phyloP scores from a whole-genome alignment of 106 monocot genomes.

The Agapanthus africanus region DNA sequence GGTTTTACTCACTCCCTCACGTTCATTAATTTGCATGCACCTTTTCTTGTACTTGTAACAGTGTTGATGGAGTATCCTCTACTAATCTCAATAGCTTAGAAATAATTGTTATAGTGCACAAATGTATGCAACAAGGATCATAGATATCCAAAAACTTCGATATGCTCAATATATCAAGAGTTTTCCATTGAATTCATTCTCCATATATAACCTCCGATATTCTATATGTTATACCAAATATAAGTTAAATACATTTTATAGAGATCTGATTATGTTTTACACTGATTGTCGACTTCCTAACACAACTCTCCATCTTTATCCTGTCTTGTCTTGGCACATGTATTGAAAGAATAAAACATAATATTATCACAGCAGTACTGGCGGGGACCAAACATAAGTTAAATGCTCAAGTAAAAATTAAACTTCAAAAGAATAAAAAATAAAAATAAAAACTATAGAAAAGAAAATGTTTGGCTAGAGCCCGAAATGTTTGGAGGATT shows the following conservation, averaged over 20 bases:
- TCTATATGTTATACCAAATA: not conserved
- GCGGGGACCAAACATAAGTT: too few relatives aligned
- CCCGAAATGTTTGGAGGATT: too few relatives aligned
- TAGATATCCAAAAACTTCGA: not conserved
- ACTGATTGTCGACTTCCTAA: too few relatives aligned
- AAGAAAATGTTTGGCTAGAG: too few relatives aligned
- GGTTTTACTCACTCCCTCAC: not conserved
- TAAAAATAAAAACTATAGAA: too few relatives aligned
- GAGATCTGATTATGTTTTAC: not conserved
- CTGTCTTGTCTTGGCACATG: too few relatives aligned
- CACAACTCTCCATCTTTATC: too few relatives aligned
- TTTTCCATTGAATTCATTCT: not conserved
- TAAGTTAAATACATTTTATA: not conserved
- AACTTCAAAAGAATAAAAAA: too few relatives aligned
- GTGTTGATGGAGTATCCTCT: conserved; percentile 4
- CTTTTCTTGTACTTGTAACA: conserved; percentile 5
- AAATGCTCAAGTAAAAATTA: too few relatives aligned
- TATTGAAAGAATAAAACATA: too few relatives aligned
- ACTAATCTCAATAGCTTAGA: not conserved
- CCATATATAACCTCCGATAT: too few relatives aligned
- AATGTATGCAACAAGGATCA: not conserved
- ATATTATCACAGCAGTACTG: too few relatives aligned
- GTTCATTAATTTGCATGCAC: not conserved
- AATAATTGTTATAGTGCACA: conserved; percentile 1
- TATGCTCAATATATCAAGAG: not conserved